Base-by-base conservation (phyloP, 139 green algal genomes). In the Volvox reticuliferus region DNA sequence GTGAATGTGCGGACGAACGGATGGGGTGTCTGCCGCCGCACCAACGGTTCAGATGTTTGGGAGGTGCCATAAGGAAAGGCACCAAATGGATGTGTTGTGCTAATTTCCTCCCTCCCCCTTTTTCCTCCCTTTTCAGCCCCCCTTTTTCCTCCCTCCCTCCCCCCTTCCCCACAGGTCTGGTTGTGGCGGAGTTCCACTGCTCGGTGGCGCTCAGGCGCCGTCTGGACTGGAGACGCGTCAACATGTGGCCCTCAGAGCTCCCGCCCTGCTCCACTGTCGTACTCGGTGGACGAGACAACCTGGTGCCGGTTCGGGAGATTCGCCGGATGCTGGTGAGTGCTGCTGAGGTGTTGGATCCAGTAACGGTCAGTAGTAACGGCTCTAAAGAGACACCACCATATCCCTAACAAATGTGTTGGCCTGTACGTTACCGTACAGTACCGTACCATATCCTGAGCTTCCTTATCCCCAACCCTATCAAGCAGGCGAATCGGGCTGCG, bases 201-300 rank as follows among this genome's bases (percentile, higher is more conserved):
- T 84, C 92, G 0, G 88, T 86, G 35, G 89, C 89, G 12, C 88
- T 94, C 36, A 80, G 86, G 1, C 92, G 89, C 6, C 75, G 84
- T 20, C 80, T 90, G 65, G 68, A 91, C 81, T 94, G 92, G 92
- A 62, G 61, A 12, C 35, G 75, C 21, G 65, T 94, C 63, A 94
- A 94, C 86, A 71, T 94, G 86, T 94, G 92, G 92, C 85, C 89
- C 26, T 80, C 55, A 0, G 92, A 94, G 61, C 71, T 92, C 73
- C 89, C 91, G 37, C 17, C 50, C 26, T 14, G 16, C 50, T 68
- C n/a, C 84, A 89, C 71, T 6, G 88, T 94, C 50, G 79, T 92
- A 24, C 83, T 94, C 17, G 36, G 19, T 1, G 92, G 92, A 26
- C 33, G 61, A 1, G 92, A 94, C 92, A 87, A 92, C 84, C 83